Evolutionary conservation across 495 filamentous ascomycete species (phyloP).

Genomic region (Talaromyces proteolyticus): DNA sequence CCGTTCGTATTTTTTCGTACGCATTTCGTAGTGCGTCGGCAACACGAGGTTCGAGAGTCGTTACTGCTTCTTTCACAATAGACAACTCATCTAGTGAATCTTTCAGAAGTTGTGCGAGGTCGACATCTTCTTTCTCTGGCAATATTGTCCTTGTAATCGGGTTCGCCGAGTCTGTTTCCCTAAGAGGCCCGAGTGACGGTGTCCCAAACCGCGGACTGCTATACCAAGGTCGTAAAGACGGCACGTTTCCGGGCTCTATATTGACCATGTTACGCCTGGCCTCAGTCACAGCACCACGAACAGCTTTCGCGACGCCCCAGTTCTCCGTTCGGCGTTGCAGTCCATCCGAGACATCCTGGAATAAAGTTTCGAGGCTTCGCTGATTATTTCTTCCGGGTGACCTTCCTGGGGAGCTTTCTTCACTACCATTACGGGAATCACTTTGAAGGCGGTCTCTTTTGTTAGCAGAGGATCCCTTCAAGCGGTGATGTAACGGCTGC

Average conservation of each 20-base stretch:
- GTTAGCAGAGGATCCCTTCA: slow-evolving; percentile 14
- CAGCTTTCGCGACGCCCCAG: slow-evolving; percentile 84
- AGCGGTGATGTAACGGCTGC: slow-evolving; percentile 18
- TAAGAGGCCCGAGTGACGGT: not conserved
- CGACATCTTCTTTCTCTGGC: slow-evolving; percentile 65
- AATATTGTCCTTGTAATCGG: slow-evolving; percentile 27
- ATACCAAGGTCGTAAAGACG: slow-evolving; percentile 25
- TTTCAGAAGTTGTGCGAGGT: slow-evolving; percentile 67
- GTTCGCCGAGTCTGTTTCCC: slow-evolving; percentile 9
- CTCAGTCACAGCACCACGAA: slow-evolving; percentile 84
- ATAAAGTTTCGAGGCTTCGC: slow-evolving; percentile 64
- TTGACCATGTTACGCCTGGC: slow-evolving; percentile 58
- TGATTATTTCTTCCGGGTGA: slow-evolving; percentile 55
- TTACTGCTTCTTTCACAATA: slow-evolving; percentile 30
- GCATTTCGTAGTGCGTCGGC: slow-evolving; percentile 55
- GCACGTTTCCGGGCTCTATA: slow-evolving; percentile 11
- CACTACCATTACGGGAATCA: slow-evolving; percentile 24
- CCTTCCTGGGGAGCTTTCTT: slow-evolving; percentile 24
- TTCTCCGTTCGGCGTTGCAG: slow-evolving; percentile 78
- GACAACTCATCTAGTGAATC: slow-evolving; percentile 64
- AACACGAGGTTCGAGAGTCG: slow-evolving; percentile 20
- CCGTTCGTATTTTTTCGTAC: slow-evolving; percentile 68
- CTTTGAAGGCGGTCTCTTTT: slow-evolving; percentile 28
- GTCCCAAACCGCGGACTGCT: slow-evolving; percentile 4
- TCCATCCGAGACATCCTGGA: slow-evolving; percentile 81